A percentile compares a stretch with the other conserved stretches of the same genome.
Conservation (phyloP, 1,139 yeast species). For the Blastobotrys ciferrii region DNA sequence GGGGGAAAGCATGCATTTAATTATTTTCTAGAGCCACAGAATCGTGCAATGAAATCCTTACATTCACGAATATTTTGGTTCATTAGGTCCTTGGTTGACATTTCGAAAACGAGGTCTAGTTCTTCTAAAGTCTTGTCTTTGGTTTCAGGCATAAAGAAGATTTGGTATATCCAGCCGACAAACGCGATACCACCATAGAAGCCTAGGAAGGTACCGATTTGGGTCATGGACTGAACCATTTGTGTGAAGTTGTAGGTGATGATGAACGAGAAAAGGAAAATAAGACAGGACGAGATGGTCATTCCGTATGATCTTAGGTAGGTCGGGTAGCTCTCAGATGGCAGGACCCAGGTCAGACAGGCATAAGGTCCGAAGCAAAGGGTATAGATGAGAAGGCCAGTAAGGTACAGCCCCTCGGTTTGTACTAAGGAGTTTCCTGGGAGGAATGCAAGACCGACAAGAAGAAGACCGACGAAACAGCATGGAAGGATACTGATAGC, state of each 20-base stretch:
- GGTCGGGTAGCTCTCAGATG: conserved; percentile 54
- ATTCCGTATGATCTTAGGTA: conserved; percentile 49
- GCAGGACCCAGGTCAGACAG: conserved; percentile 62
- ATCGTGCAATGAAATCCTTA: conserved; percentile 3
- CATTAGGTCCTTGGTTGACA: conserved; percentile 30
- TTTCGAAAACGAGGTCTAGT: conserved; percentile 43
- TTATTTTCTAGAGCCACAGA: neutral
- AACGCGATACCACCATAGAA: conserved; percentile 65
- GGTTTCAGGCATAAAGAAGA: conserved; percentile 47
- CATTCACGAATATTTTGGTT: conserved; percentile 19
- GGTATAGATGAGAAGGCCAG: conserved; percentile 60
- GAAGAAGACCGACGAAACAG: conserved; percentile 54
- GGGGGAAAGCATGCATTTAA: neutral
- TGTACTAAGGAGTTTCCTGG: conserved; percentile 41
- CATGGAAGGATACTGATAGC: conserved; percentile 46
- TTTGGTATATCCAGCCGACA: conserved; percentile 55
- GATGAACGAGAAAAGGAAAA: conserved; percentile 58
- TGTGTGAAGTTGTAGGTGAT: conserved; percentile 58
- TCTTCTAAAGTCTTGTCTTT: conserved; percentile 49
- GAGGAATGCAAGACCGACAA: conserved; percentile 50
- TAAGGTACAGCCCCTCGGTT: conserved; percentile 52
- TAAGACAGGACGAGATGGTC: conserved; percentile 53
- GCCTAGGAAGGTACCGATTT: conserved; percentile 58
- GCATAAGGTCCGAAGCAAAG: conserved; percentile 62
- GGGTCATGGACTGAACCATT: conserved; percentile 55